Conservation (phyloP, 2,329 filamentous ascomycete species). For the Aspergillus fischeri region DNA sequence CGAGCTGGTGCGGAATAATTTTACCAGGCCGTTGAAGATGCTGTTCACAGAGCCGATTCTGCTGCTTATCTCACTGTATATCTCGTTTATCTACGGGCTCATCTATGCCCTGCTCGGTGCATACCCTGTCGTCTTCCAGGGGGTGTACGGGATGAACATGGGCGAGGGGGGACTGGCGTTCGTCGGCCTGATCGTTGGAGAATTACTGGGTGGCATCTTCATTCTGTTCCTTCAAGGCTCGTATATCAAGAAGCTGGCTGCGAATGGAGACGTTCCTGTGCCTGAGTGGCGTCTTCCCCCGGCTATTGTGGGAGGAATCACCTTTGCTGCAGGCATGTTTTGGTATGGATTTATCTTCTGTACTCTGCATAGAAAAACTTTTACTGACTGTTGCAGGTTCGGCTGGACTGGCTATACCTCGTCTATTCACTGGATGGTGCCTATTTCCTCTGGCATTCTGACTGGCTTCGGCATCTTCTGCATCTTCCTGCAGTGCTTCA, state of each 20-base stretch:
- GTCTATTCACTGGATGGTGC: constrained; percentile 33
- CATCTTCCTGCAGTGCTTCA: constrained; percentile 34
- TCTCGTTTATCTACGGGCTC: constrained; percentile 32
- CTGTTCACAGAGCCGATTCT: constrained; percentile 41
- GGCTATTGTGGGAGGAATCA: constrained; percentile 28
- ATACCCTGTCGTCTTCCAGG: constrained; percentile 30
- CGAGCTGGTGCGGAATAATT: constrained; percentile 47
- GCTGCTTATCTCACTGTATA: constrained; percentile 28
- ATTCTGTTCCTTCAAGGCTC: constrained; percentile 25
- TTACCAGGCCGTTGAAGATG: constrained; percentile 40
- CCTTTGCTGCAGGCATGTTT: constrained; percentile 35
- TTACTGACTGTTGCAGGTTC: constrained; percentile 15
- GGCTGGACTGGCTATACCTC: constrained; percentile 33
- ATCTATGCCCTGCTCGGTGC: constrained; percentile 31
- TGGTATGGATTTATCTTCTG: constrained; percentile 22
- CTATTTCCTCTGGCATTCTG: constrained; percentile 26
- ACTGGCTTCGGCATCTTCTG: constrained; percentile 30
- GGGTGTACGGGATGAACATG: constrained; percentile 27
- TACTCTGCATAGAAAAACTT: too few relatives aligned
- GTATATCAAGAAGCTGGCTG: constrained; percentile 29
- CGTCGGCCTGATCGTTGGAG: constrained; percentile 30
- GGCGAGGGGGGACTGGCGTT: constrained; percentile 29
- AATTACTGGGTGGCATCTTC: constrained; percentile 25
- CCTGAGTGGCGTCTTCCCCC: constrained; percentile 35
- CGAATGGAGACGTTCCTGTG: constrained; percentile 26